Conservation (phyloP, 257 asterid genomes). For the Asclepias syriaca region DNA sequence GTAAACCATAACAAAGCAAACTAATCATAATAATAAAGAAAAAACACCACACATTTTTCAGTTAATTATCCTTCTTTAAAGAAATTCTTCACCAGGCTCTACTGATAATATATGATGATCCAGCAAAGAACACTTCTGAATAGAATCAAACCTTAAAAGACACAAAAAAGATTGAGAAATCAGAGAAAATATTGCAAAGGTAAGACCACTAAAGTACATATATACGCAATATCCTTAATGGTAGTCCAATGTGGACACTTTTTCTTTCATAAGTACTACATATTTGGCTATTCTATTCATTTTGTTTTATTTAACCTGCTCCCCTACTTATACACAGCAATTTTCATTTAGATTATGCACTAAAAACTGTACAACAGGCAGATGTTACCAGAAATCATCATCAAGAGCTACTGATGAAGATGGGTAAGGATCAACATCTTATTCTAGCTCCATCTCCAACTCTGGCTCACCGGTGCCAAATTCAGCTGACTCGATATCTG, state of each 20-base stretch:
- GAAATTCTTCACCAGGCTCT: no score
- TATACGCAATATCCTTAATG: background rate
- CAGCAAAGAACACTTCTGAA: background rate
- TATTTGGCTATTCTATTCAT: constrained; percentile 14
- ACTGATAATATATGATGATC: no score
- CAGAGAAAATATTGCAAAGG: background rate
- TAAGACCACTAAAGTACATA: no score
- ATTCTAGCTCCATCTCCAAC: constrained; percentile 78
- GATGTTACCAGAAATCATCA: constrained; percentile 64
- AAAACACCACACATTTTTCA: background rate
- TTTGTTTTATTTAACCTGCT: constrained; percentile 19
- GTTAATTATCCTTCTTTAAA: no score
- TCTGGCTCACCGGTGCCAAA: constrained; percentile 57
- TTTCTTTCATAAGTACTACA: background rate
- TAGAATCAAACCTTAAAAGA: background rate
- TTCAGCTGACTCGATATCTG: constrained; percentile 66
- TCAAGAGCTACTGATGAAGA: constrained; percentile 48
- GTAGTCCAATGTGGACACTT: constrained; percentile 21
- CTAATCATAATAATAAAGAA: background rate
- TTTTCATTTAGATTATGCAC: constrained; percentile 22
- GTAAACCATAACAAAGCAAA: background rate
- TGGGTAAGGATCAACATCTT: constrained; percentile 40
- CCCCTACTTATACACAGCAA: constrained; percentile 21
- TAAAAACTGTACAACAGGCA: constrained; percentile 42
- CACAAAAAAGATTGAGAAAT: background rate